Conservation (phyloP, 108 stramenopile species). For the Nannochloropsis gaditana region DNA sequence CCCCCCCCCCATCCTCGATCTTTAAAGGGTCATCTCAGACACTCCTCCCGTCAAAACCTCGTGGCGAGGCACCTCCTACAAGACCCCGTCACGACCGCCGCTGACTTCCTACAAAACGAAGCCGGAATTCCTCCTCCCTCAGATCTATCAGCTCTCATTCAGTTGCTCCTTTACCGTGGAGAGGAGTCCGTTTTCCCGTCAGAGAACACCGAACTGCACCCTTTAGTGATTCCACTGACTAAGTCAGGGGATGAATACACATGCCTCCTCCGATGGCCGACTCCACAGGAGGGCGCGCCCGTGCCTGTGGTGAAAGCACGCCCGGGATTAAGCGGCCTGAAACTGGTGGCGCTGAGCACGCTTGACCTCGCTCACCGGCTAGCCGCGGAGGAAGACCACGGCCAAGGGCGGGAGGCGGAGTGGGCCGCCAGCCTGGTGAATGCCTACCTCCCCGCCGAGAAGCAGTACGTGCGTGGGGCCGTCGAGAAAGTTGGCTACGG, state of each 20-base stretch:
- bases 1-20: background rate
- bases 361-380: background rate
- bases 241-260: background rate
- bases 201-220: background rate
- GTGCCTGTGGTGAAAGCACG: background rate
- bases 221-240: background rate
- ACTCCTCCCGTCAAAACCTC: background rate
- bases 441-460: conserved; percentile 16
- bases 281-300: conserved; percentile 5
- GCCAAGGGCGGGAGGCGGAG: background rate
- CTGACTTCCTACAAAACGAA: conserved; percentile 11
- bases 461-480: background rate
- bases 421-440: conserved; percentile 10
- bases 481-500: background rate
- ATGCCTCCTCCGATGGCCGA: conserved; percentile 4
- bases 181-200: conserved; percentile 1
- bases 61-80: background rate
- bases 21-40: too few relatives aligned
- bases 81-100: conserved; percentile 16
- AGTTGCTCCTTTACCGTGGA: background rate
- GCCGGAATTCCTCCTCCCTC: background rate
- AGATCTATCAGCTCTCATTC: background rate
- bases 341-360: background rate
- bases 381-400: background rate
- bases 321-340: background rate